These are phyloP conservation scores for Penicillium waksmanii DNA, from an alignment of 495 filamentous ascomycete genomes.

Conservation along the genomic window DNA sequence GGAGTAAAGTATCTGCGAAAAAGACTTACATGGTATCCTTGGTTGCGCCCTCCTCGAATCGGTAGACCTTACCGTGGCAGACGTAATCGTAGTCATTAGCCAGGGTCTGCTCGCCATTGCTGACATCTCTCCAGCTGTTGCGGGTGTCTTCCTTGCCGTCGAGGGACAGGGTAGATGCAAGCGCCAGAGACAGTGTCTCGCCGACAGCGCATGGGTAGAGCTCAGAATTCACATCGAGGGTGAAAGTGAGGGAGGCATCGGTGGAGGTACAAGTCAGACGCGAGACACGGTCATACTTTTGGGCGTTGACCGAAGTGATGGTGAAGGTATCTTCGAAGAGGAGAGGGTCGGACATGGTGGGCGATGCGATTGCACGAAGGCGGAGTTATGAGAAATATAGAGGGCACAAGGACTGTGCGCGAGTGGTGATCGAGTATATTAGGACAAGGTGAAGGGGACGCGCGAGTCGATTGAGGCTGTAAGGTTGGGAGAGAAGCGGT, in stretches of 20 bases:
- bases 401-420: not conserved
- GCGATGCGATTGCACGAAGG: constrained; percentile 26
- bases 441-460: not conserved
- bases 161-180: constrained; percentile 82
- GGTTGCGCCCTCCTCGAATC: constrained; percentile 85
- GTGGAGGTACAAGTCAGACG: constrained; percentile 74
- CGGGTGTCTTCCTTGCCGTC: constrained; percentile 74
- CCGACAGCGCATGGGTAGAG: constrained; percentile 76
- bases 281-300: constrained; percentile 94
- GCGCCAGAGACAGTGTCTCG: constrained; percentile 74
- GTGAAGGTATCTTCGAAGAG: constrained; percentile 93
- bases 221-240: constrained; percentile 92
- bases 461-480: not conserved
- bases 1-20: not conserved
- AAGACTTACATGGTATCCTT: constrained; percentile 79
- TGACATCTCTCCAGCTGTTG: constrained; percentile 77
- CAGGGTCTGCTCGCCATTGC: constrained; percentile 72
- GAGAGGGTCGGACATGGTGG: constrained; percentile 71
- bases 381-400: not conserved
- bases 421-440: not conserved
- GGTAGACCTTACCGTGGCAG: constrained; percentile 96
- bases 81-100: constrained; percentile 97
- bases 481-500: constrained; percentile 14
- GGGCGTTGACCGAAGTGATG: constrained; percentile 71
- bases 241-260: constrained; percentile 72